These are phyloP conservation scores for Elongisporangium anandrum DNA, from an alignment of 352 stramenopile species.

Conservation along the genomic window DNA sequence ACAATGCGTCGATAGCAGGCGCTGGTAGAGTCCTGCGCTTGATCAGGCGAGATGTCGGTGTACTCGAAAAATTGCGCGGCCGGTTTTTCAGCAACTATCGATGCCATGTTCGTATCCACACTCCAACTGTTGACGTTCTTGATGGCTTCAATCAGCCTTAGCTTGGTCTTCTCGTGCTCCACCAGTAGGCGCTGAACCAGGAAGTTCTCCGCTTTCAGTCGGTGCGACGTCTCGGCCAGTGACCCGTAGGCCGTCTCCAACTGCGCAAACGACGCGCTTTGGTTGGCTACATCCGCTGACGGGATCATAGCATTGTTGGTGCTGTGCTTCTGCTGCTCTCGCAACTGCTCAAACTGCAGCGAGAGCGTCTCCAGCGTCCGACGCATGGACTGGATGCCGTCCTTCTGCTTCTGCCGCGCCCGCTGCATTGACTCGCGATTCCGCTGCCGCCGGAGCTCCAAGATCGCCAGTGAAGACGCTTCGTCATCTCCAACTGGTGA, in stretches of 20 bases:
- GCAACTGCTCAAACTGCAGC: neutral
- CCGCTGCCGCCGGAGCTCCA: slow-evolving; percentile 43
- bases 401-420: slow-evolving; percentile 17
- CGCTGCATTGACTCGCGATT: slow-evolving; percentile 65
- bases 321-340: neutral
- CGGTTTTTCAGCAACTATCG: neutral
- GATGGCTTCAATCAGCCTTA: neutral
- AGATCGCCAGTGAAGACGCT: slow-evolving; percentile 19
- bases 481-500: neutral
- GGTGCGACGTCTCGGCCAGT: neutral
- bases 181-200: neutral
- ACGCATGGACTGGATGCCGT: neutral
- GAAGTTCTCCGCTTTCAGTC: neutral
- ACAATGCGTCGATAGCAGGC: neutral
- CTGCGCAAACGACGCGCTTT: neutral
- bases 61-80: neutral
- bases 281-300: neutral
- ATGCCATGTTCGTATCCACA: neutral
- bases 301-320: neutral
- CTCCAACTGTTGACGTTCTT: neutral
- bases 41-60: neutral
- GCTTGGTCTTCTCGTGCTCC: neutral
- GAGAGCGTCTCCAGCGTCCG: neutral
- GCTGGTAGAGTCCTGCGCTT: neutral
- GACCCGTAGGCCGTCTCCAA: neutral